These are phyloP conservation scores for Leccinum subgranulosum DNA, from an alignment of 768 basidiomycete species.

Conservation along the genomic window DNA sequence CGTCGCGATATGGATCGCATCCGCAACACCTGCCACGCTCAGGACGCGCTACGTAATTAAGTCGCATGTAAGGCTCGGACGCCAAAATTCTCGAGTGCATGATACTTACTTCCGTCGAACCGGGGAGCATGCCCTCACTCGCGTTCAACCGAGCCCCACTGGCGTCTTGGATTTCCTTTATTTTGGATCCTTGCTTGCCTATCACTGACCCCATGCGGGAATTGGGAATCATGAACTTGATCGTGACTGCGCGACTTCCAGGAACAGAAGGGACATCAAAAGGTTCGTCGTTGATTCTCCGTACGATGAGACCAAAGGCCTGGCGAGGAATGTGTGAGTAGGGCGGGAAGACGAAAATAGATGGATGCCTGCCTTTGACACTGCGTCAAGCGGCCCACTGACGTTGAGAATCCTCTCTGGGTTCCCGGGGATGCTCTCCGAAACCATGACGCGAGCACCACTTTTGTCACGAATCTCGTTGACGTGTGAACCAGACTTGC, in stretches of 20 bases:
- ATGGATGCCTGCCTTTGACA: slow-evolving; percentile 74
- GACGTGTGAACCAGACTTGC: slow-evolving; percentile 92
- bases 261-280: slow-evolving; percentile 98
- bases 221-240: slow-evolving; percentile 99
- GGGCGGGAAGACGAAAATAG: background rate
- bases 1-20: slow-evolving; percentile 98
- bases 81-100: background rate
- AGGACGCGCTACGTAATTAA: slow-evolving; percentile 73
- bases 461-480: slow-evolving; percentile 99
- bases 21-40: slow-evolving; percentile 96
- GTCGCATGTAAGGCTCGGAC: slow-evolving; percentile 11
- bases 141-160: slow-evolving; percentile 95
- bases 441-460: slow-evolving; percentile 94
- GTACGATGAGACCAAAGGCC: slow-evolving; percentile 98
- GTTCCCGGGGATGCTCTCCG: slow-evolving; percentile 97
- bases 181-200: slow-evolving; percentile 95
- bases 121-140: slow-evolving; percentile 97
- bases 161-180: slow-evolving; percentile 99
- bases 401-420: slow-evolving; percentile 99
- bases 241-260: slow-evolving; percentile 96
- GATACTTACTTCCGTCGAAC: slow-evolving; percentile 88
- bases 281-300: slow-evolving; percentile 98
- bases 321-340: slow-evolving; percentile 30
- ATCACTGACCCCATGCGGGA: slow-evolving; percentile 99
- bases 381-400: slow-evolving; percentile 95